phyloP scores from a whole-genome alignment of 2,329 filamentous ascomycete genomes.

The Penicillium sp. region DNA sequence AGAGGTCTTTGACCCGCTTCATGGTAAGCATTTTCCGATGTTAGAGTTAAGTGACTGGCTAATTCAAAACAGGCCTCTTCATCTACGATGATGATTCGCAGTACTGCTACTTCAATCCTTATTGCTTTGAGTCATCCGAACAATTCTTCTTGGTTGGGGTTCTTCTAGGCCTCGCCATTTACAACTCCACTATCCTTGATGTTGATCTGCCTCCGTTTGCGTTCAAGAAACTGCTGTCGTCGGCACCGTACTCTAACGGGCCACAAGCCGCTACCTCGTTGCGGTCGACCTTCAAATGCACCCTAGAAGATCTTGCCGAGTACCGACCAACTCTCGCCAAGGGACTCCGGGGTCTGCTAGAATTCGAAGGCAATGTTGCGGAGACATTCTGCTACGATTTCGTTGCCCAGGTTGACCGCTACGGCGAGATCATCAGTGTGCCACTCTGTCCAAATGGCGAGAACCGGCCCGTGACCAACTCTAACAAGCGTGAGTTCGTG shows the following conservation, averaged over 20 bases:
- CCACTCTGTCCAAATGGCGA: constrained; percentile 74
- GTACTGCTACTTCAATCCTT: constrained; percentile 90
- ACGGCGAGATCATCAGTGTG: constrained; percentile 64
- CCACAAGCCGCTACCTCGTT: constrained; percentile 53
- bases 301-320: constrained; percentile 77
- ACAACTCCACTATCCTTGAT: constrained; percentile 91
- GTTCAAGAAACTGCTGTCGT: constrained; percentile 80
- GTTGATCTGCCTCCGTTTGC: constrained; percentile 83
- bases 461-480: constrained; percentile 72
- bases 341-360: constrained; percentile 72
- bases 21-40: constrained; percentile 58
- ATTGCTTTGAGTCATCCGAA: constrained; percentile 84
- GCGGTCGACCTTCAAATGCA: constrained; percentile 64
- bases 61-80: constrained; percentile 67
- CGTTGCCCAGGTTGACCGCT: constrained; percentile 71
- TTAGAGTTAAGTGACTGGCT: constrained; percentile 2
- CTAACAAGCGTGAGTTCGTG: constrained; percentile 81
- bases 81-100: constrained; percentile 86
- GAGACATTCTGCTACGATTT: constrained; percentile 79
- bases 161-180: constrained; percentile 83
- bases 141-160: constrained; percentile 90
- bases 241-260: constrained; percentile 63
- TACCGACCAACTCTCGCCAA: constrained; percentile 72
- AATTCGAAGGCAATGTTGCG: constrained; percentile 81
- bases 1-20: constrained; percentile 86